These are phyloP conservation scores for Coccomyxa subellipsoidea DNA, from an alignment of 163 green algal genomes.

Conservation along the genomic window DNA sequence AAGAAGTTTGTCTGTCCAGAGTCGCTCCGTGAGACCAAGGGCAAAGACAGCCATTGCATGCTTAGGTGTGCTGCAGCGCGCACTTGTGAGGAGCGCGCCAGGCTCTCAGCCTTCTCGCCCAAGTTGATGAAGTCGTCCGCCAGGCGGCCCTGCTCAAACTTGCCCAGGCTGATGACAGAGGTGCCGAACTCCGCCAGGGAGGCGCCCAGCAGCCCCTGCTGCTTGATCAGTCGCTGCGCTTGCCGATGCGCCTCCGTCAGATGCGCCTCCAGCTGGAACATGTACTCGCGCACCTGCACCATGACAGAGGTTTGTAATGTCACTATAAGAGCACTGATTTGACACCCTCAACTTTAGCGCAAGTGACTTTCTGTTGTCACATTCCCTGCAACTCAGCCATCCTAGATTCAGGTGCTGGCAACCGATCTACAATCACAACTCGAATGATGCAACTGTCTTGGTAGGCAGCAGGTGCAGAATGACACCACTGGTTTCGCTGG, in stretches of 20 bases:
- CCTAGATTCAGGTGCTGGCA: too few species aligned
- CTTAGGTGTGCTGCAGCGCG: too few species aligned
- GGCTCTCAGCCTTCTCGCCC: conserved; percentile 30
- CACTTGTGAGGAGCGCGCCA: conserved; percentile 17
- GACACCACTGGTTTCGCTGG: not conserved
- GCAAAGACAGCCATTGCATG: too few species aligned
- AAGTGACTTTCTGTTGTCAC: too few species aligned
- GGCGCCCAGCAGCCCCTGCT: conserved; percentile 66
- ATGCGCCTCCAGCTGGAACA: conserved; percentile 76
- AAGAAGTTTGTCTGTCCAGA: too few species aligned
- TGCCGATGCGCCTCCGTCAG: conserved; percentile 80
- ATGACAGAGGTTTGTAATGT: conserved; percentile 28
- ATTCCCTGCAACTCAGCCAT: too few species aligned
- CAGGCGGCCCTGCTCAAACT: conserved; percentile 37
- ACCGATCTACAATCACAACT: too few species aligned
- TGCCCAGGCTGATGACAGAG: conserved; percentile 34
- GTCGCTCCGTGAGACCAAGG: too few species aligned
- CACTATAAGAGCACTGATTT: not conserved
- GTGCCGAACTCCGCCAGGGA: conserved; percentile 39
- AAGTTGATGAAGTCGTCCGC: conserved; percentile 32
- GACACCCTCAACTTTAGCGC: too few species aligned
- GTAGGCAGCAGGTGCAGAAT: too few species aligned
- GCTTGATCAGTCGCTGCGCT: conserved; percentile 64
- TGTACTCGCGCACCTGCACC: conserved; percentile 77
- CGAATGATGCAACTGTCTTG: too few species aligned